Base-by-base conservation (phyloP, 768 basidiomycete genomes). In the Pulveroboletus sp. region DNA sequence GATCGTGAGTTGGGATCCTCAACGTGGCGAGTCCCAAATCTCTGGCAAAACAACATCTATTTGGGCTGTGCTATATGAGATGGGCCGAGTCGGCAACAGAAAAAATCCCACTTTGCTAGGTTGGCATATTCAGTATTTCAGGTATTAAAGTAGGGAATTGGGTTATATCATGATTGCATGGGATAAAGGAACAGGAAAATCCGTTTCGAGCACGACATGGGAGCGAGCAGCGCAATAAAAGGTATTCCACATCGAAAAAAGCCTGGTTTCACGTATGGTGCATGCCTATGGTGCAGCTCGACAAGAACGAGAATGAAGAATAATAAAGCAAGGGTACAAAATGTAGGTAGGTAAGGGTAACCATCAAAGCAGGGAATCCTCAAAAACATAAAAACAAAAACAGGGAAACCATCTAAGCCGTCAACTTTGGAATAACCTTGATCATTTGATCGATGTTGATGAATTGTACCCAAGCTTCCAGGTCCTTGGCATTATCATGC, bases 401-500 rank as follows among this genome's bases (percentile, higher is more conserved):
- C 19, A 17, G n/a, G 8, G 24, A 14, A 29, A 4, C 31, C n/a
- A 5, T 79, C 37, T 55, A 67, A n/a, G 87, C 86, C 37, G 76
- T 78, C 46, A 90, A 69, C 66, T 89, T 90, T 17, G 83, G 82
- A 16, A 87, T 79, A 51, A 90, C 87, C 58, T 85, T 85, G 63
- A 88, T 73, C 73, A 90, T 80, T 67, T 89, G 84, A 69, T 90
- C 86, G 48, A 90, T 82, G 51, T 82, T 86, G 58, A 90, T 82
- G 57, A 90, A 91, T 68, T 90, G 87, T 13, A 90, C 85, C 87
- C 88, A 90, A 29, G 76, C 79, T 60, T 85, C 85, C 51, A 90
- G 63, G 38, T 87, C 81, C 57, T 82, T 80, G 35, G 73, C 65
- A 23, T 79, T 80, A 39, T 82, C 78, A 49, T 88, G 79, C 79